Evolutionary conservation across 148 eudicot species (phyloP).

Genomic region (Vaccinium vitisidaea): DNA sequence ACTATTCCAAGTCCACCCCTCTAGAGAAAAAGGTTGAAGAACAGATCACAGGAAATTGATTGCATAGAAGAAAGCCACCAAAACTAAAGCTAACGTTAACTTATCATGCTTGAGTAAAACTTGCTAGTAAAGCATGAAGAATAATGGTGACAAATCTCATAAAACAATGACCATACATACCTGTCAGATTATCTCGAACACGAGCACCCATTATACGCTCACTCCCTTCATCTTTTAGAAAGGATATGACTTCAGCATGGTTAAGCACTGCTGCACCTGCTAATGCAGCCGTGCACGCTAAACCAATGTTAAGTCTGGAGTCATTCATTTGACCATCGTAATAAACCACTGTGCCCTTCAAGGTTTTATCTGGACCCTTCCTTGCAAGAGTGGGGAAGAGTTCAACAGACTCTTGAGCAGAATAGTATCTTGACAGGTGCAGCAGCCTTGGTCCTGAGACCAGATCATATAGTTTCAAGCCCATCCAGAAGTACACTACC

Average conservation of each 20-base stretch:
- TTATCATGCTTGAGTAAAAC: background rate
- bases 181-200: constrained; percentile 70
- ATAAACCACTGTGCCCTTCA: constrained; percentile 95
- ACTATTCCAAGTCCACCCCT: background rate
- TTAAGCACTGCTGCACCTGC: constrained; percentile 91
- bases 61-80: background rate
- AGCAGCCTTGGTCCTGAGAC: constrained; percentile 75
- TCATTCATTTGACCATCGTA: constrained; percentile 99
- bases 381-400: constrained; percentile 90
- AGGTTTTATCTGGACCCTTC: constrained; percentile 56
- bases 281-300: constrained; percentile 94
- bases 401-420: constrained; percentile 79
- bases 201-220: constrained; percentile 81
- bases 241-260: constrained; percentile 84
- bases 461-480: constrained; percentile 87
- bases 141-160: constrained; percentile 1
- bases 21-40: background rate
- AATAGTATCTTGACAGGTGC: constrained; percentile 88
- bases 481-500: constrained; percentile 87
- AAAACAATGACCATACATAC: constrained; percentile 36
- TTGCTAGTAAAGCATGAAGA: background rate
- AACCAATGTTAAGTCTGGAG: constrained; percentile 77
- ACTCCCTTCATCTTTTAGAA: constrained; percentile 67
- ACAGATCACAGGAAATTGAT: background rate
- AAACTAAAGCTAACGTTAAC: background rate